A percentile compares a stretch with the other conserved stretches of the same genome.
phyloP scores from a whole-genome alignment of 495 filamentous ascomycete species.

The Podospora appendiculata region DNA sequence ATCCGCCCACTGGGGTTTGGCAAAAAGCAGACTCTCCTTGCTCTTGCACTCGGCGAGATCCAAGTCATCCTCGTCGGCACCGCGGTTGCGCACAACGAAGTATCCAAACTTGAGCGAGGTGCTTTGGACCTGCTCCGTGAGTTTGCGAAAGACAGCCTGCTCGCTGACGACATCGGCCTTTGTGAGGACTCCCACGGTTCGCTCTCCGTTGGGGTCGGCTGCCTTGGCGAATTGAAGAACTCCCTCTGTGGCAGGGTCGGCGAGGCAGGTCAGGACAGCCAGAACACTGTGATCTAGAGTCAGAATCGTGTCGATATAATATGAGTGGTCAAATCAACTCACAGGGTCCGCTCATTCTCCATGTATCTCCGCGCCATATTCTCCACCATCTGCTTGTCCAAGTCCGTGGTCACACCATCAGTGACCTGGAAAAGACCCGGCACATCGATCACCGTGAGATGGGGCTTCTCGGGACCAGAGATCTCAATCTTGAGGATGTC shows the following conservation, averaged over 20 bases:
- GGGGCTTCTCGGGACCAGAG: constrained; percentile 35
- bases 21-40: constrained; percentile 33
- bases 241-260: constrained; percentile 53
- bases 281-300: constrained; percentile 26
- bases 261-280: constrained; percentile 48
- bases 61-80: constrained; percentile 25
- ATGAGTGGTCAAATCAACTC: not conserved
- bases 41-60: constrained; percentile 15
- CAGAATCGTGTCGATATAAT: not conserved
- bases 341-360: constrained; percentile 14
- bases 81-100: constrained; percentile 49
- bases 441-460: constrained; percentile 17
- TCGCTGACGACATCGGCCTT: constrained; percentile 51
- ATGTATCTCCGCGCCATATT: constrained; percentile 10
- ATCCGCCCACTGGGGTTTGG: constrained; percentile 32
- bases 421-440: constrained; percentile 13
- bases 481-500: constrained; percentile 55
- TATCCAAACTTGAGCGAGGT: constrained; percentile 45
- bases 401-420: constrained; percentile 5
- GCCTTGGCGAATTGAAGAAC: constrained; percentile 46
- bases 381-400: constrained; percentile 8
- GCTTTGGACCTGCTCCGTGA: constrained; percentile 36
- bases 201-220: constrained; percentile 34
- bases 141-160: constrained; percentile 29
- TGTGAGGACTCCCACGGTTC: constrained; percentile 53